A percentile compares a stretch with the other conserved stretches of the same genome.
Conservation (phyloP, 2,329 filamentous ascomycete genomes). For the Fusarium odoratissimum region DNA sequence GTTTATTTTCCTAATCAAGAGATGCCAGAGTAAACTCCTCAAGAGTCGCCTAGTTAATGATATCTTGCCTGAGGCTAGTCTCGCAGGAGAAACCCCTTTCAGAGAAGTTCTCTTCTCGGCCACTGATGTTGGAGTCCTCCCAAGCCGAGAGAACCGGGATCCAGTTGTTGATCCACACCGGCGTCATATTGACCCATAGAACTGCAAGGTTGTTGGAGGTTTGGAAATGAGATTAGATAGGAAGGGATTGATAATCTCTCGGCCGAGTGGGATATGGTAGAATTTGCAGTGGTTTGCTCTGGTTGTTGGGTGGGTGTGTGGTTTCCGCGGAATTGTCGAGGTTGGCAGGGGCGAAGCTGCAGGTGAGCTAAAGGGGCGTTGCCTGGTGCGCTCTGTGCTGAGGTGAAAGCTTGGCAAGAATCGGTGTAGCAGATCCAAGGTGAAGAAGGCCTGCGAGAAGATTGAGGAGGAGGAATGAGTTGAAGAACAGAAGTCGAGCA, state of each 20-base stretch:
- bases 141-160: conserved; percentile 25
- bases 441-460: background rate
- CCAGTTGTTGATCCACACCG: conserved; percentile 37
- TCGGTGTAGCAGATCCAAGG: background rate
- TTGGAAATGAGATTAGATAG: conserved; percentile 4
- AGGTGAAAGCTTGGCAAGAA: background rate
- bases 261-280: background rate
- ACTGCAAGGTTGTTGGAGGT: conserved; percentile 23
- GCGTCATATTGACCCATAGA: conserved; percentile 37
- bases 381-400: background rate
- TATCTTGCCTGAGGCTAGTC: background rate
- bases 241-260: background rate
- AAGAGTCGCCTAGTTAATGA: background rate
- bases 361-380: background rate
- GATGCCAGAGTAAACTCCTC: background rate
- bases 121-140: conserved; percentile 12
- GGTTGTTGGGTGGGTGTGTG: background rate
- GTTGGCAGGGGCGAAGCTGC: background rate
- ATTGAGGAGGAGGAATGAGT: background rate
- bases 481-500: background rate
- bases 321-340: background rate
- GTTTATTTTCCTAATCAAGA: too few species aligned
- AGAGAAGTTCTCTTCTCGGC: background rate
- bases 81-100: background rate
- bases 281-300: background rate